Evolutionary conservation across 1,139 yeast genomes (phyloP), one percentile per base, ranked within the genome.

Genomic region (Diutina mesorugosa): DNA sequence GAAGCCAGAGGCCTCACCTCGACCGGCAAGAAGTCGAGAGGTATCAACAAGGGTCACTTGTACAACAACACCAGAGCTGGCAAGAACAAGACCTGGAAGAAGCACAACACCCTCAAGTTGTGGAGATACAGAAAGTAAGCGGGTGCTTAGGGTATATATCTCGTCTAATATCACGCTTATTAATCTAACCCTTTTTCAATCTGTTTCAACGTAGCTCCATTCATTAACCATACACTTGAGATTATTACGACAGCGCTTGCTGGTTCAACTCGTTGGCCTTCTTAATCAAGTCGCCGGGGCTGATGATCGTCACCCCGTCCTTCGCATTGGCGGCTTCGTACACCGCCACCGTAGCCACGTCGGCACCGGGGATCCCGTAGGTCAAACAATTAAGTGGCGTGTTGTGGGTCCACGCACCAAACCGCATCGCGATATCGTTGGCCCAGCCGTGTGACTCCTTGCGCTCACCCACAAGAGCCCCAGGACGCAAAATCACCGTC

Each of bases 31-130:
- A 87, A 90, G 80, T 90, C 96, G 81, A 88, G 99, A 85, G 99
- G 99, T 89, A 90, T 93, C 86, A 90, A 90, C 96, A 93, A 91
- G 88, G 99, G 99, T 76, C 99, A 93, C 91, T 83, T 83, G 78
- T 93, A 73, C 97, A 84, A 87, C 97, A 90, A 91, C 86, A 91
- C 98, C 84, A 79, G 81, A 72, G 90, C 97, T 71, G 98, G 95
- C 77, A 91, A 97, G 83, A 89, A 96, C 80, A 96, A 91, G 90
- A 93, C 91, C 82, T 93, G 99, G 99, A 93, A 93, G 90, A 90
- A 85, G 80, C 93, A 93, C 84, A 93, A 93, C 95, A 93, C 99
- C 70, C 85, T 93, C 77, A 87, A 96, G 70, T 83, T 93, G 81
- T 93, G 99, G 98, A 90, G 99, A 87, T 93, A 93, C 97, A 91